phyloP scores from a whole-genome alignment of 257 asterid genomes.

The Gynochthodes officinalis region DNA sequence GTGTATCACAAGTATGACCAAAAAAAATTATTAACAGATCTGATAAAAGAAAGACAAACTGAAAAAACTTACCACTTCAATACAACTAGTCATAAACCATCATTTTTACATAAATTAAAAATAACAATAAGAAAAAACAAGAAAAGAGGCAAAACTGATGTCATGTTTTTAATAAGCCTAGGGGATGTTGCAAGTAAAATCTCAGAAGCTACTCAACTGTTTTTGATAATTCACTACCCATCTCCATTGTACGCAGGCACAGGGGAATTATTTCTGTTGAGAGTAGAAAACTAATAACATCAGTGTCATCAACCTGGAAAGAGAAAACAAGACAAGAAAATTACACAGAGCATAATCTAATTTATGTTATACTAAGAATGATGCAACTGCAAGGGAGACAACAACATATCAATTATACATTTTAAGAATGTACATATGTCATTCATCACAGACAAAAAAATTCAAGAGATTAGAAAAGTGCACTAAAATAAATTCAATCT shows the following conservation, averaged over 20 bases:
- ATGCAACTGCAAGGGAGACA: neutral
- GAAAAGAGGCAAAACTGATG: neutral
- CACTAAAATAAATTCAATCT: too few species aligned
- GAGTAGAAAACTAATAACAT: conserved; percentile 84
- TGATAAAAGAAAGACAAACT: neutral
- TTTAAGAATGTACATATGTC: too few species aligned
- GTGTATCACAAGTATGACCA: neutral
- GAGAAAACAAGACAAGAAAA: conserved; percentile 1
- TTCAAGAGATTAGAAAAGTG: too few species aligned
- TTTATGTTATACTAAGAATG: neutral
- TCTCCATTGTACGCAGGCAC: conserved; percentile 96
- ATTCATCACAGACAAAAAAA: too few species aligned
- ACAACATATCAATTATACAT: too few species aligned
- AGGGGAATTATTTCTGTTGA: conserved; percentile 92
- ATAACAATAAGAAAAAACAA: too few species aligned
- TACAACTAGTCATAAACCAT: neutral
- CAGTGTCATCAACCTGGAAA: conserved; percentile 86
- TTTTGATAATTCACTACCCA: conserved; percentile 93
- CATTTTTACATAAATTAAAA: neutral
- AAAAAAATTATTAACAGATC: neutral
- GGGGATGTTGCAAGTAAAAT: neutral
- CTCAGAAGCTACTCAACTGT: conserved; percentile 60
- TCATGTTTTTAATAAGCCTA: neutral
- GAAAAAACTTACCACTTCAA: neutral
- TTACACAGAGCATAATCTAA: neutral